Evolutionary conservation across 495 filamentous ascomycete genomes (phyloP).

Genomic region (Cercophora newfieldiana): DNA sequence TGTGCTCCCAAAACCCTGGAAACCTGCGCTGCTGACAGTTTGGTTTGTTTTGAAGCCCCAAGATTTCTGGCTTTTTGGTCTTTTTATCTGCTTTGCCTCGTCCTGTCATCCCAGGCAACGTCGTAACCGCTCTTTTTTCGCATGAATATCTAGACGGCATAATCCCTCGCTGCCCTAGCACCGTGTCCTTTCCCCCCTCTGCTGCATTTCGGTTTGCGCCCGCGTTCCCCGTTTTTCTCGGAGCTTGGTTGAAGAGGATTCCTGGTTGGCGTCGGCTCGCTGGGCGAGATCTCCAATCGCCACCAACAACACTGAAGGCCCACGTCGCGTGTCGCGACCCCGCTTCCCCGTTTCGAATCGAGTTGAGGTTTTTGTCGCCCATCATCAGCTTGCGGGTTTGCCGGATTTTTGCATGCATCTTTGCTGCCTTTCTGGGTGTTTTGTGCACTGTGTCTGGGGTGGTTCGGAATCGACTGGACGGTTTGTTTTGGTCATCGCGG

Average conservation of each 20-base stretch:
- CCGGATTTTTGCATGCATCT: background rate
- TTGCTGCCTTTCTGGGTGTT: background rate
- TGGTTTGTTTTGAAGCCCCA: background rate
- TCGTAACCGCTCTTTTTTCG: background rate
- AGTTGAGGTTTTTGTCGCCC: background rate
- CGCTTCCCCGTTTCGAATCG: background rate
- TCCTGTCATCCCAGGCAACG: background rate
- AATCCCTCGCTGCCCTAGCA: background rate
- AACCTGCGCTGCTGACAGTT: background rate
- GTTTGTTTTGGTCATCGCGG: background rate
- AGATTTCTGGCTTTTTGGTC: background rate
- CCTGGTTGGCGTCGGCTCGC: background rate
- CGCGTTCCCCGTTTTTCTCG: background rate
- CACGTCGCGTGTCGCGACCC: conserved; percentile 3
- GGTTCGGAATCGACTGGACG: too few species aligned
- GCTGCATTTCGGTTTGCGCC: background rate
- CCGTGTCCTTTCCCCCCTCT: background rate
- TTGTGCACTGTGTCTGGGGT: background rate
- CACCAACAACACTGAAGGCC: background rate
- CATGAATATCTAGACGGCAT: conserved; percentile 10
- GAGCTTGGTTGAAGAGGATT: background rate
- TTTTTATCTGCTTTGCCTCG: background rate
- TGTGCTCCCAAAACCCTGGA: conserved; percentile 1
- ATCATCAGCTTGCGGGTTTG: background rate
- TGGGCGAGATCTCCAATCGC: background rate